These are phyloP conservation scores for Zygosaccharomyces bisporus DNA, from an alignment of 805 yeast genomes.

Conservation along the genomic window DNA sequence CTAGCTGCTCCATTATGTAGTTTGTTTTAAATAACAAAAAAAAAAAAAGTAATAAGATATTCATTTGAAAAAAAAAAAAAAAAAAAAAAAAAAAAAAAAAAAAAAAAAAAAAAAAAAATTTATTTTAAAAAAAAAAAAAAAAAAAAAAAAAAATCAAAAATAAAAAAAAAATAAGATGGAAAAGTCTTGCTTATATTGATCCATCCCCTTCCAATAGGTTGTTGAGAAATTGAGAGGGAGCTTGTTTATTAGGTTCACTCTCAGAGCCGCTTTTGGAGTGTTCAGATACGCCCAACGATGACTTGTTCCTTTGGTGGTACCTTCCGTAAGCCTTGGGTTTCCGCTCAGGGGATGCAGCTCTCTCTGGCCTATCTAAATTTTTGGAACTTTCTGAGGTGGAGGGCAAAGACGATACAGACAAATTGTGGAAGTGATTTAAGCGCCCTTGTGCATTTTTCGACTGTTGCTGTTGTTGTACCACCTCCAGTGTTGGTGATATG, in stretches of 20 bases:
- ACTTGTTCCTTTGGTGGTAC: slow-evolving; percentile 40
- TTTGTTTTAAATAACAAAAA: slow-evolving; percentile 11
- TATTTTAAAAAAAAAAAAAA: slow-evolving; percentile 11
- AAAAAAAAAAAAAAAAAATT: slow-evolving; percentile 7
- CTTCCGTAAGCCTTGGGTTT: slow-evolving; percentile 29
- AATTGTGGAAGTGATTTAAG: slow-evolving; percentile 21
- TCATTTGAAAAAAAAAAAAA: background rate
- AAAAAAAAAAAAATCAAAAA: background rate
- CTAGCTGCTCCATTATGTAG: slow-evolving; percentile 42
- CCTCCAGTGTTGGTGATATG: slow-evolving; percentile 78
- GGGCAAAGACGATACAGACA: slow-evolving; percentile 17
- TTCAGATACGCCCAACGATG: slow-evolving; percentile 33
- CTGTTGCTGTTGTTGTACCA: slow-evolving; percentile 47
- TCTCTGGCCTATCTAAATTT: slow-evolving; percentile 24
- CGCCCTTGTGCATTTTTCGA: slow-evolving; percentile 5
- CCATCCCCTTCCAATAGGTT: slow-evolving; percentile 23
- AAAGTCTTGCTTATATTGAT: background rate
- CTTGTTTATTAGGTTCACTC: slow-evolving; percentile 13
- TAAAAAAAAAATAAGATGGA: background rate
- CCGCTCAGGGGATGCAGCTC: slow-evolving; percentile 34
- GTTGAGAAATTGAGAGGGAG: slow-evolving; percentile 32
- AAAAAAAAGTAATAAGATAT: background rate
- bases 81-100: too few species aligned
- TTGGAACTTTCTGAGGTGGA: slow-evolving; percentile 13
- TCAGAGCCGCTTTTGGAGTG: background rate